Percentiles rank a stretch among this genome's conserved stretches.
phyloP scores from a whole-genome alignment of 1,284 basidiomycete genomes.

The Athelia psychrophila region DNA sequence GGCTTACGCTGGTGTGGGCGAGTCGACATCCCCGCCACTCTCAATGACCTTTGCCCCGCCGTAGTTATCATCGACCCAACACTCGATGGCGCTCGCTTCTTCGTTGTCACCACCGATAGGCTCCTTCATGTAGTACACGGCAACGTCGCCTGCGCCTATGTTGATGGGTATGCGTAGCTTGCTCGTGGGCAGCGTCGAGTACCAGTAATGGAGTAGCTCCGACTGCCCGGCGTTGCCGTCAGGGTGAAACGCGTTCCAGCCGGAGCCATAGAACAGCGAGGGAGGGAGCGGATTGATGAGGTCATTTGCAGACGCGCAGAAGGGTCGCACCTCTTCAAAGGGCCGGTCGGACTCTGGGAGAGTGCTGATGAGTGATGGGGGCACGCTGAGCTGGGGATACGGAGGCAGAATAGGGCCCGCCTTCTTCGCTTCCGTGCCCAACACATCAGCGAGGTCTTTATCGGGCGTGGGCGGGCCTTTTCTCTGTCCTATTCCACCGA shows the following conservation, averaged over 20 bases:
- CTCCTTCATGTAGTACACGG: constrained; percentile 74
- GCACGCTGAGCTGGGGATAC: constrained; percentile 25
- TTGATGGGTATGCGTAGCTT: constrained; percentile 74
- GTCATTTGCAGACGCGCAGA: constrained; percentile 91
- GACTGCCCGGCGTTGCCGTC: constrained; percentile 33
- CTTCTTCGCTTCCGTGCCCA: constrained; percentile 16
- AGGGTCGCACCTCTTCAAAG: constrained; percentile 87
- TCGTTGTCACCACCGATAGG: constrained; percentile 46
- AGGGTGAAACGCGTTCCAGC: constrained; percentile 82
- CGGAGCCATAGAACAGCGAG: constrained; percentile 85
- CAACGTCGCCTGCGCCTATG: constrained; percentile 75
- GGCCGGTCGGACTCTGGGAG: constrained; percentile 51
- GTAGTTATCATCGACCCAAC: constrained; percentile 87
- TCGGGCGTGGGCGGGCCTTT: constrained; percentile 45
- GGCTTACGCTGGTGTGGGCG: constrained; percentile 54
- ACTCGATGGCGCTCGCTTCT: constrained; percentile 65
- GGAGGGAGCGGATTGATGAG: constrained; percentile 91
- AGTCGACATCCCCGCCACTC: constrained; percentile 54
- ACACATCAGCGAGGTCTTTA: constrained; percentile 22
- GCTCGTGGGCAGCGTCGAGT: constrained; percentile 75
- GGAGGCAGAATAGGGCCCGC: constrained; percentile 16
- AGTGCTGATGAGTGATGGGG: constrained; percentile 55
- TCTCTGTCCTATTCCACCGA: constrained; percentile 71
- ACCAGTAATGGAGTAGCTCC: constrained; percentile 83
- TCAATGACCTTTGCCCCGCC: constrained; percentile 56